Evolutionary conservation across 495 filamentous ascomycete genomes (phyloP), one percentile per base, ranked within the genome.

Genomic region (Chaetomidium leptoderma): DNA sequence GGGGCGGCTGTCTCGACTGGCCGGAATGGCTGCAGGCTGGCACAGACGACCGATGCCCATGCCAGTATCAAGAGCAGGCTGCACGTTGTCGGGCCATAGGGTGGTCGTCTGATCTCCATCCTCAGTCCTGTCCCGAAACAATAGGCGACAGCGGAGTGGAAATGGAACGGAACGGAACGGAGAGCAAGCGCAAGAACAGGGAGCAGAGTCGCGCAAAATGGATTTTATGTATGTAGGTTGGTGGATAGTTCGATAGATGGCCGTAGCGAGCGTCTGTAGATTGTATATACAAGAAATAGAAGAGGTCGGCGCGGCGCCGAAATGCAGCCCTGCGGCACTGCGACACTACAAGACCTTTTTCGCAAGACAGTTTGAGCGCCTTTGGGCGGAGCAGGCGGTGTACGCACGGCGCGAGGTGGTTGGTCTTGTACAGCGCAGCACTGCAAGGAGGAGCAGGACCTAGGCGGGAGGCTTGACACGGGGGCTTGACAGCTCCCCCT

Each of bases 1-100:
- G 56, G 21, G 11, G 29, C 30, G 0, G 62, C 65, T 6, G 70
- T 72, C 56, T 71, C 62, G 45, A 58, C 69, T 2, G 70, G 70
- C 32, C 17, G 58, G 54, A 69, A 72, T 8, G 65, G 66, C 26
- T 66, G 64, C 44, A 64, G 50, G 32, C 51, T 60, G 49, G 63
- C 67, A 48, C 27, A 45, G 19, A 60, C 62, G 16, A 55, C 52
- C 3, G 60, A 63, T n/a, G 47, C 33, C n/a, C 49, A 35, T 30
- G 61, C 49, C 21, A 57, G 26, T 9, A 37, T 36, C 19, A 64
- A 24, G 26, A 61, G 17, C 37, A 43, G 24, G 33, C n/a, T 21
- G 32, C 48, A 36, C 27, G 48, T 29, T 2, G 17, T 17, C 17
- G 24, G 8, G 13, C 5, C 10, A 33, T 10, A 10, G 13, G 23